Conservation (phyloP, 164 flowering plant species). For the Berberis vulgaris region DNA sequence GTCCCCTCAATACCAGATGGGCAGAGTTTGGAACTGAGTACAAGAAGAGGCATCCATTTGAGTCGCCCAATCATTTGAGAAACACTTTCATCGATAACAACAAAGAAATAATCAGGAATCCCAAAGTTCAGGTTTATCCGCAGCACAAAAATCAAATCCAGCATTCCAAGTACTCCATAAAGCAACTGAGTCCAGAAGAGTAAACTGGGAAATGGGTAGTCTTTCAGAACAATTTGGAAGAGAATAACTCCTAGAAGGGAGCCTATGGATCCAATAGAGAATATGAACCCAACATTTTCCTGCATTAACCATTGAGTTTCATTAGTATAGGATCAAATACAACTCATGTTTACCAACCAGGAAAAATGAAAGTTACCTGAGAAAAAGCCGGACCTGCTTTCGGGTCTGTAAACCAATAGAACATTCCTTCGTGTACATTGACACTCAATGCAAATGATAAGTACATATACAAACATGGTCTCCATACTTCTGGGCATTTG, state of each 20-base stretch:
- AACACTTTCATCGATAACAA: constrained; percentile 59
- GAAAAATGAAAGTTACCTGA: constrained; percentile 41
- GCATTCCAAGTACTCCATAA: constrained; percentile 69
- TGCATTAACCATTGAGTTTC: constrained; percentile 20
- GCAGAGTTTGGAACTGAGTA: constrained; percentile 84
- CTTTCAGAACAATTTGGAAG: constrained; percentile 64
- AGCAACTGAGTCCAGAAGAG: constrained; percentile 82
- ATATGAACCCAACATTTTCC: constrained; percentile 68
- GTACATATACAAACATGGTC: constrained; percentile 90
- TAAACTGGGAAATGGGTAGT: constrained; percentile 57
- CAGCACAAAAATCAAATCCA: constrained; percentile 69
- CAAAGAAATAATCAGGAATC: constrained; percentile 68
- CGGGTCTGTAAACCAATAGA: constrained; percentile 88
- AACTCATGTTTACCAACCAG: not conserved
- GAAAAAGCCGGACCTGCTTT: constrained; percentile 80
- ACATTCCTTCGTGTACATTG: constrained; percentile 77
- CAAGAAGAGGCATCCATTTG: constrained; percentile 98
- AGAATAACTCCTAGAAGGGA: constrained; percentile 68
- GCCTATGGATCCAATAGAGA: constrained; percentile 78
- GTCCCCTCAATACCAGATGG: constrained; percentile 99
- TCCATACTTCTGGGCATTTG: constrained; percentile 73
- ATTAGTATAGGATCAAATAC: no score
- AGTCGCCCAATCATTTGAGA: constrained; percentile 56
- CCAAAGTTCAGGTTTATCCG: constrained; percentile 67
- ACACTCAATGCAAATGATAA: constrained; percentile 65